Conservation (phyloP, 805 yeast species). For the Yamadazyma sp. region DNA sequence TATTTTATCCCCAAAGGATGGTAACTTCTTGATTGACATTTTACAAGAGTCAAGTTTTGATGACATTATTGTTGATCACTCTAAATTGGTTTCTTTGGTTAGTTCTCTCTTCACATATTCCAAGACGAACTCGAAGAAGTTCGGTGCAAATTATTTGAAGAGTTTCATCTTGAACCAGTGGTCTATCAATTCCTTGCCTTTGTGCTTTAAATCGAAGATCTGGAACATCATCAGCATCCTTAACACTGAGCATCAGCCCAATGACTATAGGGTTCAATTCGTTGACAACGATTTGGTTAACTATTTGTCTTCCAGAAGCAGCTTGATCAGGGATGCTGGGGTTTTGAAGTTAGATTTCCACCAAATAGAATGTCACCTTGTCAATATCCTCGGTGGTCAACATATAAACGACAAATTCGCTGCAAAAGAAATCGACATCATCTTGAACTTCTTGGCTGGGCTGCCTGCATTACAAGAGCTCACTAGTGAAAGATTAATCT, state of each 20-base stretch:
- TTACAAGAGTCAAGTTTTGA: conserved; percentile 18
- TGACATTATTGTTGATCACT: conserved; percentile 31
- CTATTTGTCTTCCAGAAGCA: conserved; percentile 39
- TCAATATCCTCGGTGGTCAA: conserved; percentile 54
- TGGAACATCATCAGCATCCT: conserved; percentile 29
- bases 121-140: conserved; percentile 47
- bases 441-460: conserved; percentile 48
- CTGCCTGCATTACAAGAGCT: conserved; percentile 40
- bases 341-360: conserved; percentile 46
- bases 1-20: conserved; percentile 65
- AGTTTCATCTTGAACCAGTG: conserved; percentile 75
- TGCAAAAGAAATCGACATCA: conserved; percentile 55
- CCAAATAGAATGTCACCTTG: conserved; percentile 56
- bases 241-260: conserved; percentile 22
- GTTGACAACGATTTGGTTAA: conserved; percentile 28
- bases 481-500: conserved; percentile 51
- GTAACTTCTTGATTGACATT: conserved; percentile 23
- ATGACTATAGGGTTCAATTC: conserved; percentile 34
- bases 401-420: conserved; percentile 51
- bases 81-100: conserved; percentile 24
- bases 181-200: conserved; percentile 29
- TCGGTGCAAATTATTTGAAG: conserved; percentile 52
- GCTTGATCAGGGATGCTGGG: conserved; percentile 44
- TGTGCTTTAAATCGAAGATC: conserved; percentile 50
- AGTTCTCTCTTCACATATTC: conserved; percentile 41